phyloP scores from a whole-genome alignment of 352 stramenopile genomes.

The Phytophthora palmivora region DNA sequence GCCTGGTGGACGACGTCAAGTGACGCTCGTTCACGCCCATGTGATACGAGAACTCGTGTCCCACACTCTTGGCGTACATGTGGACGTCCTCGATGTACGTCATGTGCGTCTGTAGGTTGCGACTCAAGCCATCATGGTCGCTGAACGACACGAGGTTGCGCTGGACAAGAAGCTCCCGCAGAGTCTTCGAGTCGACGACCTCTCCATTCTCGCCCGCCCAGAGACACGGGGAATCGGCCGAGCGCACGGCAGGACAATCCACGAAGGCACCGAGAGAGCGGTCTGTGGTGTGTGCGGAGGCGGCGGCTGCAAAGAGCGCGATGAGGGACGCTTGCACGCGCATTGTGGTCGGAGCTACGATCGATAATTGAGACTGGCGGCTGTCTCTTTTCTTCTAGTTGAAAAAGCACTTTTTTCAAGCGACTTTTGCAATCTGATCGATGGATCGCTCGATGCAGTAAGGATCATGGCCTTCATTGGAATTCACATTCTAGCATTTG shows the following conservation, averaged over 20 bases:
- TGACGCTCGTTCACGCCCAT: slow-evolving; percentile 77
- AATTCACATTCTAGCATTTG: no score
- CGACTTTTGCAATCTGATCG: background rate
- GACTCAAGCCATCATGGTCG: slow-evolving; percentile 32
- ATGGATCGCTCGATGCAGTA: no score
- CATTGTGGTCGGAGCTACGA: slow-evolving; percentile 15
- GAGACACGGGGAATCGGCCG: slow-evolving; percentile 45
- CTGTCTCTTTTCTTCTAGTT: slow-evolving; percentile 32
- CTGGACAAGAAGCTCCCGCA: slow-evolving; percentile 60
- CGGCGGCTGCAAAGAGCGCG: slow-evolving; percentile 17
- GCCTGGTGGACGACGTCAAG: slow-evolving; percentile 46
- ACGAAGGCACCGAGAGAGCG: slow-evolving; percentile 63
- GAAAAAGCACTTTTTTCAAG: slow-evolving; percentile 9
- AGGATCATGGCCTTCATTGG: no score
- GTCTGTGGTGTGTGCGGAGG: slow-evolving; percentile 13
- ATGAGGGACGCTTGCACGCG: slow-evolving; percentile 30
- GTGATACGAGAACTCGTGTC: slow-evolving; percentile 68
- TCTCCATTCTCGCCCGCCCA: slow-evolving; percentile 61
- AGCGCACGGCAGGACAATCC: slow-evolving; percentile 38
- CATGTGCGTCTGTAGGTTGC: slow-evolving; percentile 80
- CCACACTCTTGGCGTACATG: slow-evolving; percentile 58
- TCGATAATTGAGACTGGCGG: slow-evolving; percentile 4
- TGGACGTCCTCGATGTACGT: slow-evolving; percentile 80
- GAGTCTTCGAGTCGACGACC: slow-evolving; percentile 44
- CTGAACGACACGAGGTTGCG: slow-evolving; percentile 37